Percentiles rank a stretch among this genome's conserved stretches.
Conservation (phyloP, 2,329 filamentous ascomycete genomes). For the Macroventuria anomochaeta region DNA sequence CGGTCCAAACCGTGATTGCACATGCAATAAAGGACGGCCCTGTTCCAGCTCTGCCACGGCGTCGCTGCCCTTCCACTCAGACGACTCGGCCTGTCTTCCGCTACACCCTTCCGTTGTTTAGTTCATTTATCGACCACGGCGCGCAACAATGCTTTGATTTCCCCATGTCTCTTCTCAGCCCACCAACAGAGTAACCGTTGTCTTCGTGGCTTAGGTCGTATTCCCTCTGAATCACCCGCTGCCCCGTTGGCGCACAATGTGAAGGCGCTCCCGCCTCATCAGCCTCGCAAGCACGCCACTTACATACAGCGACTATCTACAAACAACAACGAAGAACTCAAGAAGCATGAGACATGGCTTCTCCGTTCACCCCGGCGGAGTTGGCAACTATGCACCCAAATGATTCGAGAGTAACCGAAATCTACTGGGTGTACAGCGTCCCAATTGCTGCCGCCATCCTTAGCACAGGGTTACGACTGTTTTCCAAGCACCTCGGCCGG, state of each 20-base stretch:
- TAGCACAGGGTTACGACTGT: slow-evolving; percentile 37
- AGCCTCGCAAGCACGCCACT: slow-evolving; percentile 17
- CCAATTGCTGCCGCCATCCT: slow-evolving; percentile 38
- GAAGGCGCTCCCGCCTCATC: slow-evolving; percentile 10
- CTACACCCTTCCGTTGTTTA: slow-evolving; percentile 7
- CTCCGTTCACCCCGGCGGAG: slow-evolving; percentile 38
- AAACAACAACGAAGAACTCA: background rate
- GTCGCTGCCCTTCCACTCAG: slow-evolving; percentile 4
- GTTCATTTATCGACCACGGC: slow-evolving; percentile 6
- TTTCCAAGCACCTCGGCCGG: slow-evolving; percentile 37
- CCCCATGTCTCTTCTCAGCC: background rate
- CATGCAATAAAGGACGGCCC: slow-evolving; percentile 2
- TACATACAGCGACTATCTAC: slow-evolving; percentile 3
- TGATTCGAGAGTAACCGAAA: slow-evolving; percentile 38
- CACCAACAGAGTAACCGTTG: background rate
- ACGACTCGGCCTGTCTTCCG: slow-evolving; percentile 3
- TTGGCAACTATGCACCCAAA: slow-evolving; percentile 36
- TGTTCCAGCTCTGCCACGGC: slow-evolving; percentile 5
- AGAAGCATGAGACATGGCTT: slow-evolving; percentile 23
- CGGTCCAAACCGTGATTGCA: slow-evolving; percentile 2
- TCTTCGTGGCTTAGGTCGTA: background rate
- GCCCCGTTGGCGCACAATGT: slow-evolving; percentile 4
- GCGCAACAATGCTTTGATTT: slow-evolving; percentile 7
- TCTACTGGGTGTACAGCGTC: slow-evolving; percentile 42
- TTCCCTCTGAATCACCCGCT: background rate